Percentiles rank a stretch among this genome's conserved stretches.
These are phyloP conservation scores for Solanum virginianum DNA, from an alignment of 257 asterid species.

Conservation along the genomic window DNA sequence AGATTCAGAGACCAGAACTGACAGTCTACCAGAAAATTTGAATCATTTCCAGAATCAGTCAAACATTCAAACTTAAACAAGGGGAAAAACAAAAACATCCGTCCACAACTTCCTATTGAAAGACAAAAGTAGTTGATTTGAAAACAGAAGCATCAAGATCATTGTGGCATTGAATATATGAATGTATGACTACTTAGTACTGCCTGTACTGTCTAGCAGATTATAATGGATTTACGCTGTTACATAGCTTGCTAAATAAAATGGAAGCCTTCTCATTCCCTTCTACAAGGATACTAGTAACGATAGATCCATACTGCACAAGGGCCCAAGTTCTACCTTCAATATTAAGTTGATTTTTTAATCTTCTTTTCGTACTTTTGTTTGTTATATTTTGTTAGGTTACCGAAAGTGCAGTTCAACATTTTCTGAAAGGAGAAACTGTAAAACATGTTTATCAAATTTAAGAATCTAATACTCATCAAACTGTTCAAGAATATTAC, in stretches of 20 bases:
- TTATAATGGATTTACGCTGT: not conserved
- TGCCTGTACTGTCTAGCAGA: not conserved
- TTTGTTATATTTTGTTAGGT: not conserved
- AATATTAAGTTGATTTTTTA: not conserved
- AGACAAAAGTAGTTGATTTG: not conserved
- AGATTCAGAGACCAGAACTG: constrained; percentile 40
- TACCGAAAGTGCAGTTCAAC: not conserved
- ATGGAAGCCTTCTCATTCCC: not conserved
- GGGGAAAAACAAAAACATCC: not conserved
- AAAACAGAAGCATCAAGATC: not conserved
- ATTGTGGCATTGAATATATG: not conserved
- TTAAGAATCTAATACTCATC: not conserved
- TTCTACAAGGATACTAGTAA: not conserved
- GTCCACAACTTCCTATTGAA: not conserved
- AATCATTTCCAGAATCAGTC: constrained; percentile 5
- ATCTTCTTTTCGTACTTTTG: not conserved
- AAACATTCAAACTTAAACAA: not conserved
- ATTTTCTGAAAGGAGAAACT: not conserved
- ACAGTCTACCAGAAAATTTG: constrained; percentile 32
- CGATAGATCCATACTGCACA: not conserved
- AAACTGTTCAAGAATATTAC: not conserved
- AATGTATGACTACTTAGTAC: not conserved
- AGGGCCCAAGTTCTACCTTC: not conserved
- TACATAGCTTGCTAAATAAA: not conserved
- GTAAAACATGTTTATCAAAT: not conserved